Evolutionary conservation across 352 stramenopile species (phyloP), one percentile per base, ranked within the genome.

Genomic region (Discostella stelligera): DNA sequence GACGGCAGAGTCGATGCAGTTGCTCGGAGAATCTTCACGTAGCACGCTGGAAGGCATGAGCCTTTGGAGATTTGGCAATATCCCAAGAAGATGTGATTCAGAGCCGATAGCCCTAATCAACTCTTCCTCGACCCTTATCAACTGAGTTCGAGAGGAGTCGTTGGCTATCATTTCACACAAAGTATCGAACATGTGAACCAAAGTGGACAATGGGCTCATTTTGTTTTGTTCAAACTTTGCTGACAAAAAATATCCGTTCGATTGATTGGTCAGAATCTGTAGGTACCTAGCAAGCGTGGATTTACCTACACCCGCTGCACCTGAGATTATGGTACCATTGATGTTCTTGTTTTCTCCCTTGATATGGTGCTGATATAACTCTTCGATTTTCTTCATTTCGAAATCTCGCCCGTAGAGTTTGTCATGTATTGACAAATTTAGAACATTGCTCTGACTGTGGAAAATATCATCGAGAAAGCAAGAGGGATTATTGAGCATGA

Each of bases 141-240:
- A 39, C 55, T 78, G 50, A 66, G 27, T 27, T 46, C n/a, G 54
- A 53, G 44, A 67, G 16, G 54, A 37, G 61, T 79, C 53, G n/a
- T n/a, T n/a, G n/a, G n/a, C n/a, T n/a, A n/a, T n/a, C n/a, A n/a
- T n/a, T n/a, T 53, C 30, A 49, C 58, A 66, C 58, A 66, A 54
- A 53, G 11, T 16, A 54, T 66, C 52, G 27, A 66, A 66, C n/a
- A n/a, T n/a, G n/a, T n/a, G n/a, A n/a, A n/a, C n/a, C n/a, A n/a
- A n/a, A n/a, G n/a, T n/a, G n/a, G n/a, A n/a, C n/a, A n/a, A n/a
- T n/a, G n/a, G n/a, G n/a, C n/a, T n/a, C n/a, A n/a, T n/a, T n/a
- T n/a, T n/a, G n/a, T n/a, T n/a, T n/a, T n/a, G n/a, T n/a, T n/a
- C n/a, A n/a, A n/a, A n/a, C n/a, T n/a, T n/a, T n/a, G n/a, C n/a